Evolutionary conservation across 768 basidiomycete genomes (phyloP), one percentile per base, ranked within the genome.

Genomic region (Crepidotus variabilis): DNA sequence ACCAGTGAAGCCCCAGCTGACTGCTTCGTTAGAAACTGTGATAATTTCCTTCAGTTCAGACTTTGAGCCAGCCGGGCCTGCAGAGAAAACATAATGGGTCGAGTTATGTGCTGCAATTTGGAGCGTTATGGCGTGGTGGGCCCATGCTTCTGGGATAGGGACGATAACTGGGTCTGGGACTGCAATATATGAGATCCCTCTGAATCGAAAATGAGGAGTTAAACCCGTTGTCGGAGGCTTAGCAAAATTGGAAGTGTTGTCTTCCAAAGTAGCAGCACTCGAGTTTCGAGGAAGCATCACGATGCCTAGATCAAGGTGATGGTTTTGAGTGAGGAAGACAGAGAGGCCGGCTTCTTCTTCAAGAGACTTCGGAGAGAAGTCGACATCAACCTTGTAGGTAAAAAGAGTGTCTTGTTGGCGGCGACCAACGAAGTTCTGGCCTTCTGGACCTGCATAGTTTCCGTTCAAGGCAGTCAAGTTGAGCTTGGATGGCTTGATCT

Each of bases 331-430:
- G 6, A 71, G 58, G 64, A 72, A 72, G 7, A 70, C 63, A 13
- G 65, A 66, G 1, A 71, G 58, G 1, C 71, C 71, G 9, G 65
- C 69, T 53, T 72, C 69, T 39, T 71, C 68, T 23, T 65, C 66
- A 0, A 51, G 55, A 28, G 52, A 32, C 8, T 57, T 57, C 1
- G 67, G 66, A 14, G 51, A 22, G 32, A 62, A 63, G 7, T 63
- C 61, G 47, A 72, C 57, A 14, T 66, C 56, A 24, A 68, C 69
- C 48, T 53, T 60, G 45, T 61, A 63, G 18, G 58, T 62, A 54
- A 71, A 72, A 32, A 68, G 57, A 20, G 69, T 66, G 39, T 71
- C 65, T 46, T 64, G 62, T 56, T 72, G 71, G 23, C 71, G 61
- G 16, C 71, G 63, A 1, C 63, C 67, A n/a, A 72, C 62, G 34